Percentiles rank a stretch among this genome's conserved stretches.
Evolutionary conservation across 345 rosid genomes (phyloP).

Genomic region (Euphorbia tirucalli): DNA sequence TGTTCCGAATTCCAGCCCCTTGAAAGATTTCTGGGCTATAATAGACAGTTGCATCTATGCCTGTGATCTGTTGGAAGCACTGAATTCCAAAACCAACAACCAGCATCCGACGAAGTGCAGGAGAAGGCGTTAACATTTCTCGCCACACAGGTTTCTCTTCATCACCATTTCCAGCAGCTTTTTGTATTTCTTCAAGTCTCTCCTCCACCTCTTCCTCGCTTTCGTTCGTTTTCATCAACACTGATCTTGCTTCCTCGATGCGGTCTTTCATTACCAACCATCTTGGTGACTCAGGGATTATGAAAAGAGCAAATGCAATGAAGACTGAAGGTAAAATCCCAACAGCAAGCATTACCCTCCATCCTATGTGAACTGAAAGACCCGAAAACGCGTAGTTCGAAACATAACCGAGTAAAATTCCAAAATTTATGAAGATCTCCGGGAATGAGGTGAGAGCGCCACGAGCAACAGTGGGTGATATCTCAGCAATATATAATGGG

Average conservation of each 20-base stretch:
- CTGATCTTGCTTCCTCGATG: conserved; percentile 68
- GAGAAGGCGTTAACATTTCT: conserved; percentile 71
- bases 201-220: conserved; percentile 67
- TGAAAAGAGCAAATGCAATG: conserved; percentile 67
- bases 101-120: conserved; percentile 60
- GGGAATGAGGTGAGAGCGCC: conserved; percentile 87
- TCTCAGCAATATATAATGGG: conserved; percentile 85
- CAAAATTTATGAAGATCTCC: conserved; percentile 74
- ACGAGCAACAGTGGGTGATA: conserved; percentile 61
- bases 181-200: conserved; percentile 68
- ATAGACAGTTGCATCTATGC: conserved; percentile 77
- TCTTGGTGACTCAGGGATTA: conserved; percentile 91
- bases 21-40: conserved; percentile 75
- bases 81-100: conserved; percentile 80
- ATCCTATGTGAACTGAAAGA: conserved; percentile 59
- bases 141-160: conserved; percentile 76
- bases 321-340: conserved; percentile 81
- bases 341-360: conserved; percentile 92
- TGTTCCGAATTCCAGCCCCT: conserved; percentile 57
- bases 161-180: conserved; percentile 53
- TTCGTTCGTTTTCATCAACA: conserved; percentile 70
- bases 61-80: conserved; percentile 83
- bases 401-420: conserved; percentile 86
- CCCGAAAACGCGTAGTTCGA: conserved; percentile 81
- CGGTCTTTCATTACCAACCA: conserved; percentile 82